phyloP scores from a whole-genome alignment of 495 filamentous ascomycete genomes.

The Ramalina peruviana region DNA sequence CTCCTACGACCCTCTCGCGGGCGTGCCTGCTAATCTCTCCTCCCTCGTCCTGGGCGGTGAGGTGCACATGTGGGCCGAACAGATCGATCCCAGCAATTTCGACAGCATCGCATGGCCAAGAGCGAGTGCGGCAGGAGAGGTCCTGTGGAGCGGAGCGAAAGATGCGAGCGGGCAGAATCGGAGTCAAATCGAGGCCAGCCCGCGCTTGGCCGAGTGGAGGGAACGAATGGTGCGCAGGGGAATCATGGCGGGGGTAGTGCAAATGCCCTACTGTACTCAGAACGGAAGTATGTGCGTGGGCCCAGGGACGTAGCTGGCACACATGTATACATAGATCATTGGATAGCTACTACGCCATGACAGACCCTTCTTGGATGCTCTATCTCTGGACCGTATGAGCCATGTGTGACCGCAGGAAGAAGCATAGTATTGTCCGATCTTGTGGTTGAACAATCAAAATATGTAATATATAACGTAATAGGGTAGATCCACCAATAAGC shows the following conservation, averaged over 20 bases:
- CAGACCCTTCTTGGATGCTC: too few species aligned
- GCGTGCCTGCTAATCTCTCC: constrained; percentile 38
- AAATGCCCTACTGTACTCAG: constrained; percentile 14
- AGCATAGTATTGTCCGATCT: too few species aligned
- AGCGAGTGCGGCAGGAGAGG: constrained; percentile 39
- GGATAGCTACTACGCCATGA: too few species aligned
- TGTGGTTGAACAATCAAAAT: too few species aligned
- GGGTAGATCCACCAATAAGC: too few species aligned
- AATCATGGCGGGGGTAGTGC: constrained; percentile 11
- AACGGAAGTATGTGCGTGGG: constrained; percentile 4
- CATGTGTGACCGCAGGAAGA: too few species aligned
- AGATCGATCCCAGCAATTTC: constrained; percentile 54
- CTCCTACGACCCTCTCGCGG: constrained; percentile 53
- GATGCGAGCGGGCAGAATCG: constrained; percentile 9
- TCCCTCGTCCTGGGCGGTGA: constrained; percentile 65
- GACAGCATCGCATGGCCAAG: constrained; percentile 69
- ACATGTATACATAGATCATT: too few species aligned
- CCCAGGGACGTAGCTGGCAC: too few species aligned
- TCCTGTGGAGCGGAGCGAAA: constrained; percentile 13
- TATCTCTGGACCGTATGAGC: too few species aligned
- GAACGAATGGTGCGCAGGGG: constrained; percentile 14
- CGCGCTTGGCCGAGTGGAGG: constrained; percentile 14
- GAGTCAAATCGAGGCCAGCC: constrained; percentile 13
- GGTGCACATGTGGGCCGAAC: constrained; percentile 64
- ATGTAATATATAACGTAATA: too few species aligned